Conservation (phyloP, 1,139 yeast genomes). For the Candida smagusa region DNA sequence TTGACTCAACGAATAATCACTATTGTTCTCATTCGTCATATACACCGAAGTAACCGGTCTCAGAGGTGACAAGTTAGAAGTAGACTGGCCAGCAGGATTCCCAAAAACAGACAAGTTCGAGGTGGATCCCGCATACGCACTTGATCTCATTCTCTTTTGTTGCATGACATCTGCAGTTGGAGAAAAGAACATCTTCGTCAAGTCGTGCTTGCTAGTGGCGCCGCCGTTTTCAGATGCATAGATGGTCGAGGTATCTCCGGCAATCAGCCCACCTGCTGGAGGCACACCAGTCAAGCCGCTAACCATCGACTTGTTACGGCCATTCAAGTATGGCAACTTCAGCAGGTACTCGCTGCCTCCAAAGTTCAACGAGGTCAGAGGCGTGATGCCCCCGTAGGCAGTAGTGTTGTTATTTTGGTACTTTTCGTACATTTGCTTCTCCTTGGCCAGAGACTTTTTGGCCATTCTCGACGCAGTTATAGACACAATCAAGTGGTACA, state of each 20-base stretch:
- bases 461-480: slow-evolving; percentile 39
- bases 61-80: slow-evolving; percentile 25
- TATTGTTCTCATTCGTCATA: slow-evolving; percentile 27
- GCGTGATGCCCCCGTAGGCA: slow-evolving; percentile 29
- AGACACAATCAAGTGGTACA: slow-evolving; percentile 37
- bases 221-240: slow-evolving; percentile 33
- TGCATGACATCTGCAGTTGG: slow-evolving; percentile 77
- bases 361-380: slow-evolving; percentile 16
- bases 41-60: slow-evolving; percentile 33
- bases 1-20: slow-evolving; percentile 4
- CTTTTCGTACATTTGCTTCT: slow-evolving; percentile 36
- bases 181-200: slow-evolving; percentile 62
- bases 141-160: slow-evolving; percentile 32
- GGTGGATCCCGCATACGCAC: slow-evolving; percentile 20
- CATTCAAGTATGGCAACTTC: slow-evolving; percentile 37
- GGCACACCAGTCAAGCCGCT: slow-evolving; percentile 14
- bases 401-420: slow-evolving; percentile 34
- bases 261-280: slow-evolving; percentile 18
- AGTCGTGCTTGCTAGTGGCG: slow-evolving; percentile 38
- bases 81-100: slow-evolving; percentile 15
- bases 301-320: slow-evolving; percentile 17
- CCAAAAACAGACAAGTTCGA: slow-evolving; percentile 24
- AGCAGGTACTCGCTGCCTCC: slow-evolving; percentile 19
- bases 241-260: slow-evolving; percentile 39
- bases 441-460: slow-evolving; percentile 30